Base-by-base conservation (phyloP, 148 eudicot species). In the Cornus controversa region DNA sequence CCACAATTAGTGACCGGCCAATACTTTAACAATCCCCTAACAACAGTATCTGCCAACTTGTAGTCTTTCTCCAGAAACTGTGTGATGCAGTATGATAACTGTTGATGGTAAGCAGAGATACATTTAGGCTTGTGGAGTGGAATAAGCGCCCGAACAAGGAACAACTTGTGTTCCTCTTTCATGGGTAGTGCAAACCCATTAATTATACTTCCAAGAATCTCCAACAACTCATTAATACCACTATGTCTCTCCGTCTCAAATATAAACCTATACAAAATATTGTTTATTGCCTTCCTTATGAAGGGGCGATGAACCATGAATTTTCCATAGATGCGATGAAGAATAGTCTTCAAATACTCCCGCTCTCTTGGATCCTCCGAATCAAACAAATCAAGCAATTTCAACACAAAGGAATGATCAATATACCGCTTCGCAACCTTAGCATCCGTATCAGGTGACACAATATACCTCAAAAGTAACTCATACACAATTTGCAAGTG, bases 271-370 rank as follows among this genome's bases (percentile, higher is more conserved):
- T 81, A 87, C 25, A 87, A 85, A 11, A 87, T 79, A 36, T 87
- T 81, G 54, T 81, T 85, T 23, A 87, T 85, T 7, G 81, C 85
- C 63, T 79, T 85, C 75, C 90, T 81, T 18, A 87, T 87, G 72
- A 80, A 85, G 6, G 90, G 90, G 11, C 90, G 86, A 73, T 87
- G 90, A 40, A 87, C 87, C 90, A 87, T 87, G 71, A 87, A 85
- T 75, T 86, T 85, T 42, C 90, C 90, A 23, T 87, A 87, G 10
- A 87, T 80, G 23, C 88, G 78, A 72, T 87, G 88, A 26, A 87
- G 82, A 68, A 87, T 81, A 57, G 90, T 87, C 74, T 87, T 87
- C 75, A 87, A 72, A 73, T 87, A 87, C 82, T 87, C 90, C 22
- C 88, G 75, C 73, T 87, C 90, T 58, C 90, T 77, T 7, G 84